Evolutionary conservation across 352 stramenopile species (phyloP), one percentile per base, ranked within the genome.

Genomic region (Globisporangium perplexum): DNA sequence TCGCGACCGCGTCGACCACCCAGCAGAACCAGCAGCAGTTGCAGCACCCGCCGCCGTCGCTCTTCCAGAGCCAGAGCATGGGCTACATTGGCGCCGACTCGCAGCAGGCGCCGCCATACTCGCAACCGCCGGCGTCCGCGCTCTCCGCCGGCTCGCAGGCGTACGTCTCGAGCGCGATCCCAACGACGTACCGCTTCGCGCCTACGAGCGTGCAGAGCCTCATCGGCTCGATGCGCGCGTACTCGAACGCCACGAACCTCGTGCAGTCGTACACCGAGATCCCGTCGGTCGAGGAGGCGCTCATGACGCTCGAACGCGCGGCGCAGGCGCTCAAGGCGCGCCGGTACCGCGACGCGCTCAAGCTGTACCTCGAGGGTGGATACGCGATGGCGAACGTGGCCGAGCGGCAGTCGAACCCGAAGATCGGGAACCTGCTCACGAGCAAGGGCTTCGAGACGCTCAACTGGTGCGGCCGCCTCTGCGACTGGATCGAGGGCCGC

Each of bases 361-460:
- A 86, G 60, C 65, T 93, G 3, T 95, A 91, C 53, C 59, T 95
- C 15, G 84, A 95, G 55, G 82, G 82, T 14, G 84, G 82, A 0
- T 92, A 95, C 53, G 82, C 83, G 17, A 89, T 95, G 69, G 81
- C 83, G 5, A 90, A 88, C 48, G 82, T 88, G 1, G 84, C 82
- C 0, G 82, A 95, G 60, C 73, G 74, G 0, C 80, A 95, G 64
- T 67, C 70, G 20, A 83, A 88, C 57, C 73, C 79, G 28, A 92
- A 93, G 55, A 90, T 95, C 55, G 83, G 77, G 58, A 95, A 95
- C 63, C 52, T 95, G 55, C 69, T 94, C 46, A 88, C 83, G 1
- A 83, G 73, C 59, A 95, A 95, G 64, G 82, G 78, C 36, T 89
- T 92, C 36, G 84, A 95, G 62, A 90, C 77, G 41, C 72, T 95